Base-by-base conservation (phyloP, 805 yeast genomes). In the Maudiozyma saulgeensis region DNA sequence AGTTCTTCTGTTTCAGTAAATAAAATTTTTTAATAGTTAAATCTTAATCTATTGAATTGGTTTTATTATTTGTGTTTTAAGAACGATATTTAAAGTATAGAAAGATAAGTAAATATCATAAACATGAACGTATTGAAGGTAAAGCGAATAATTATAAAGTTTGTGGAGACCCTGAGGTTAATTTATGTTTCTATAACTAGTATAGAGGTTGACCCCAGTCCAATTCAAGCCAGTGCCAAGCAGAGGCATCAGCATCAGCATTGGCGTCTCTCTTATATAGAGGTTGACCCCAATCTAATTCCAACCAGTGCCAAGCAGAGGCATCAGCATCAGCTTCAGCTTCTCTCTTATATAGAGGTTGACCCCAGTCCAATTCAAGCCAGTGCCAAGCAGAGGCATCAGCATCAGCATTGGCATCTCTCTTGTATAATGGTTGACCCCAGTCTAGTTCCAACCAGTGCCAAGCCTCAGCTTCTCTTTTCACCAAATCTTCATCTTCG, bases 401-500 rank as follows among this genome's bases (percentile, higher is more conserved):
- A 15, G 58, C 56, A 8, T 56, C 53, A 16, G 60, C 57, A 12
- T 54, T 51, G 37, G 59, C 60, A n/a, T 56, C 58, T 53, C 62
- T 54, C 53, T 59, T 61, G 52, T 61, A 59, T 48, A 62, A 46
- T 28, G 64, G 63, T 45, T 62, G 60, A 38, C 65, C 65, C 37
- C 49, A 45, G 25, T 42, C 47, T 11, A 63, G 48, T 3, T 51
- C 44, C 31, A 63, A 50, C 66, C 68, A 63, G 35, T 59, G 60
- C 63, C 66, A 61, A 18, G 67, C 63, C 15, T 51, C 58, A 9
- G 68, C 66, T 5, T 63, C 66, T 53, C 68, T 59, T 55, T 63
- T 59, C 35, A 49, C 42, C 50, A 58, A 48, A 11, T 40, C 26
- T 31, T 43, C 44, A 15, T 48, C 47, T 5, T 18, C 44, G 43